Percentiles rank a stretch among this genome's conserved stretches.
These are phyloP conservation scores for Hanseniaspora mollemarum DNA, from an alignment of 805 yeast genomes.

Conservation along the genomic window DNA sequence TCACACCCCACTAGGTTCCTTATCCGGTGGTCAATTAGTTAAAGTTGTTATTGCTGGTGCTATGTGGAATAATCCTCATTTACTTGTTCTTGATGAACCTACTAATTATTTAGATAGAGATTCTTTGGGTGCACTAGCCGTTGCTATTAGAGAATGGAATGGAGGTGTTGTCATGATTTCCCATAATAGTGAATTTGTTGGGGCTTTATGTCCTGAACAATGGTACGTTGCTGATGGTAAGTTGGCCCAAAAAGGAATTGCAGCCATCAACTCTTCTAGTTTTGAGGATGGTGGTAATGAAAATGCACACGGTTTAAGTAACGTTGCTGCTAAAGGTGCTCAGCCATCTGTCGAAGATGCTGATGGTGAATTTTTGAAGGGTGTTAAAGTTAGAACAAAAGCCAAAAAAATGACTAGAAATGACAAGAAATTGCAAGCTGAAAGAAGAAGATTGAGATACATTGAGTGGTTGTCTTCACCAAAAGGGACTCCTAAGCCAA, in stretches of 20 bases:
- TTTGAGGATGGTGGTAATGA: conserved; percentile 68
- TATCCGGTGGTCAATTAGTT: conserved; percentile 96
- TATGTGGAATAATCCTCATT: conserved; percentile 98
- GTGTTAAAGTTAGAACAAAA: conserved; percentile 81
- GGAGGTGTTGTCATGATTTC: conserved; percentile 99
- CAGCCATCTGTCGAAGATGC: conserved; percentile 31
- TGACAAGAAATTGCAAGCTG: conserved; percentile 81
- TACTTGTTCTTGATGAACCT: conserved; percentile 93
- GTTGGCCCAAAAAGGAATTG: conserved; percentile 72
- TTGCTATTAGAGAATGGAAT: conserved; percentile 94
- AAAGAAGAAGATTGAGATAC: conserved; percentile 87
- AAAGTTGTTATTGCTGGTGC: conserved; percentile 99
- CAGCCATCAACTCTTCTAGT: conserved; percentile 60
- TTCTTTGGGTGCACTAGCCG: conserved; percentile 91
- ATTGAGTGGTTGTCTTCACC: conserved; percentile 92
- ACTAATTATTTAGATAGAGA: conserved; percentile 97
- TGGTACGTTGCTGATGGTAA: conserved; percentile 93
- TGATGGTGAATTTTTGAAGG: conserved; percentile 87
- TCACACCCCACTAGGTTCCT: conserved; percentile 91
- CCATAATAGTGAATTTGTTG: conserved; percentile 92
- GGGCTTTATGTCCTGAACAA: conserved; percentile 96
- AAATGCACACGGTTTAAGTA: conserved; percentile 38
- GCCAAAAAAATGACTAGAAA: conserved; percentile 97
- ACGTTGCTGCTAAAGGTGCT: conserved; percentile 38
- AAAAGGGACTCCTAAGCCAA: conserved; percentile 94